Conservation (phyloP, 73 alveolate species). For the Stentor coeruleus region DNA sequence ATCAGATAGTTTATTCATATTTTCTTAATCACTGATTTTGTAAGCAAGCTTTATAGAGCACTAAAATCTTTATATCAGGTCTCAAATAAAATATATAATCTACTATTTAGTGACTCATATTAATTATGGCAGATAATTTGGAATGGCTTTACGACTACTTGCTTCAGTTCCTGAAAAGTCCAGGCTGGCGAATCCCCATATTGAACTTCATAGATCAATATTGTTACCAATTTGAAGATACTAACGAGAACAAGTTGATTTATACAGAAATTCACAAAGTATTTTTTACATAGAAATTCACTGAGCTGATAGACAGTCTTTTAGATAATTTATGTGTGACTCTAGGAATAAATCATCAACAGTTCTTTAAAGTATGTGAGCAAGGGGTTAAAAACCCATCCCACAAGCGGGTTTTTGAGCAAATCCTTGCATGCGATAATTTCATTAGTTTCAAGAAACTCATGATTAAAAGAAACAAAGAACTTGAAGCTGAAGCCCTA, state of each 20-base stretch:
- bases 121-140: slow-evolving; percentile 26
- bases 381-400: slow-evolving; percentile 38
- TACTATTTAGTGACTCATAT: background rate
- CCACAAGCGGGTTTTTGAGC: slow-evolving; percentile 45
- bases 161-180: slow-evolving; percentile 57
- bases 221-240: slow-evolving; percentile 80
- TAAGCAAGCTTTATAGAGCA: background rate
- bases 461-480: slow-evolving; percentile 75
- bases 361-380: slow-evolving; percentile 51
- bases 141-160: slow-evolving; percentile 73
- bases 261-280: slow-evolving; percentile 70
- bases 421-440: slow-evolving; percentile 57
- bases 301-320: slow-evolving; percentile 70
- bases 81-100: background rate
- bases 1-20: background rate
- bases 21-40: background rate
- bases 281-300: slow-evolving; percentile 54
- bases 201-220: slow-evolving; percentile 63
- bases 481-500: slow-evolving; percentile 71
- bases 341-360: slow-evolving; percentile 72
- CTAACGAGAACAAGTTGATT: slow-evolving; percentile 77
- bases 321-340: slow-evolving; percentile 65
- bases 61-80: background rate
- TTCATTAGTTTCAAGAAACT: slow-evolving; percentile 68
- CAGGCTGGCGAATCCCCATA: slow-evolving; percentile 75